Conservation (phyloP, 768 basidiomycete species). For the Phylloporus sp. region DNA sequence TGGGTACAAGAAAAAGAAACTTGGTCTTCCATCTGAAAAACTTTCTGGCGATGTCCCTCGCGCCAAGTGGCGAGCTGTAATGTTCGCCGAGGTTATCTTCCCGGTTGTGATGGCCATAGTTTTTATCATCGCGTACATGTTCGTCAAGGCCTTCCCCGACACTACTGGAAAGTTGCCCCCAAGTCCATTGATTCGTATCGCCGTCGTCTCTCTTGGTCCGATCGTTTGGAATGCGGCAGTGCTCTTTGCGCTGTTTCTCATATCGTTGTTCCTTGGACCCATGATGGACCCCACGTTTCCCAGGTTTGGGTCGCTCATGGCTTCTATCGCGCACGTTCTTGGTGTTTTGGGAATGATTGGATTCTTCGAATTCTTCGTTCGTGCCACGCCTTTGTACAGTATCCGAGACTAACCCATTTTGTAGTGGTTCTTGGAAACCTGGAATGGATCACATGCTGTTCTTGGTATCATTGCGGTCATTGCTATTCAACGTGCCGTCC, state of each 20-base stretch:
- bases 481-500: conserved; percentile 84
- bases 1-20: conserved; percentile 98
- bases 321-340: conserved; percentile 79
- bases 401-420: conserved; percentile 11
- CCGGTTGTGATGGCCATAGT: conserved; percentile 81
- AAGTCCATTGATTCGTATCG: conserved; percentile 87
- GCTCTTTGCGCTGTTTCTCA: conserved; percentile 80
- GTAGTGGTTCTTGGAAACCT: conserved; percentile 92
- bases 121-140: conserved; percentile 88
- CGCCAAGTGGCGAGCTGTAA: conserved; percentile 86
- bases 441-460: conserved; percentile 90
- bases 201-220: conserved; percentile 89
- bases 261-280: conserved; percentile 90
- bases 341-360: conserved; percentile 84
- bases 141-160: conserved; percentile 83
- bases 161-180: conserved; percentile 61
- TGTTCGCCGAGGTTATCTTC: conserved; percentile 84
- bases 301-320: conserved; percentile 90
- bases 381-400: conserved; percentile 26
- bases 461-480: conserved; percentile 91
- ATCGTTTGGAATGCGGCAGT: conserved; percentile 94
- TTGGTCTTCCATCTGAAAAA: conserved; percentile 97
- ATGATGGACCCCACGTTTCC: conserved; percentile 81
- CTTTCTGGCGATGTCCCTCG: conserved; percentile 93
- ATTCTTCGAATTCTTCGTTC: conserved; percentile 94